Evolutionary conservation across 129 eudicot genomes (phyloP).

Genomic region (sunflower (Helianthus annuus)): DNA sequence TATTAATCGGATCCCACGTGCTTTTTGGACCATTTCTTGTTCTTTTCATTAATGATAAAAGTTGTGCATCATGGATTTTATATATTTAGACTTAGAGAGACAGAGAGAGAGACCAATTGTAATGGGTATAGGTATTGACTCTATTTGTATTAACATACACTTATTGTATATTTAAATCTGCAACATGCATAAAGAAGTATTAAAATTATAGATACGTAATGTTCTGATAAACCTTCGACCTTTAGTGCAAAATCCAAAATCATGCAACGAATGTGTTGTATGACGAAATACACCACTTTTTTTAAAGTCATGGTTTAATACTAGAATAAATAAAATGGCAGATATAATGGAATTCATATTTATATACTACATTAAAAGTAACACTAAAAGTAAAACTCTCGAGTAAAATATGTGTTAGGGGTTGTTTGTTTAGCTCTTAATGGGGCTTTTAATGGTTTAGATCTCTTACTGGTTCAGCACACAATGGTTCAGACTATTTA

Average conservation of each 20-base stretch:
- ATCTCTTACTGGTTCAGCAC: too few relatives aligned
- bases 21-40: conserved; percentile 27
- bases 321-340: neutral
- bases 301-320: conserved; percentile 4
- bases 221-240: conserved; percentile 11
- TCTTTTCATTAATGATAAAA: conserved; percentile 22
- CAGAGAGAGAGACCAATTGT: too few relatives aligned
- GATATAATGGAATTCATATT: neutral
- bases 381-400: neutral
- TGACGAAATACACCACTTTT: conserved; percentile 13
- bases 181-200: too few relatives aligned
- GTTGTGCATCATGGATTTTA: conserved; percentile 30
- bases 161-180: too few relatives aligned
- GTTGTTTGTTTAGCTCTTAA: too few relatives aligned
- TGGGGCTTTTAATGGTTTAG: too few relatives aligned
- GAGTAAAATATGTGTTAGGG: too few relatives aligned
- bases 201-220: too few relatives aligned
- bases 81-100: too few relatives aligned
- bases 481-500: too few relatives aligned
- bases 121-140: too few relatives aligned
- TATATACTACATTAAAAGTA: neutral
- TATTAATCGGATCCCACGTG: conserved; percentile 12
- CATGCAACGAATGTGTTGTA: neutral
- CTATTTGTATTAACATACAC: too few relatives aligned
- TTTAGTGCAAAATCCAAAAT: conserved; percentile 10